These are phyloP conservation scores for Leishmania mexicana DNA, from an alignment of 208 protist genomes.

Conservation along the genomic window DNA sequence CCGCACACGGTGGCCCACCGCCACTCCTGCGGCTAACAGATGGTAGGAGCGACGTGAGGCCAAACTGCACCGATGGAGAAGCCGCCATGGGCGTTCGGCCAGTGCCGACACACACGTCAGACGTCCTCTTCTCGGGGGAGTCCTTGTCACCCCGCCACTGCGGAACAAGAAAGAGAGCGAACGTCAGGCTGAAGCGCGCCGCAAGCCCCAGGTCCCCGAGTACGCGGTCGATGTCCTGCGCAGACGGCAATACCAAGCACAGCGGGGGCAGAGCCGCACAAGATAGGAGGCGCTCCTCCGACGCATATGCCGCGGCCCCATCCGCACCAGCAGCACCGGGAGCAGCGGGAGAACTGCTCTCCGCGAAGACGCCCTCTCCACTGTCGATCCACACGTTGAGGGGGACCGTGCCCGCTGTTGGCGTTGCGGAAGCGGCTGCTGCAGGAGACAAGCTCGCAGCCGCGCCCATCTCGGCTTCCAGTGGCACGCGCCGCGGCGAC, in stretches of 20 bases:
- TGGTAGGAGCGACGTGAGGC: conserved; percentile 8
- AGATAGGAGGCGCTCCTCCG: background rate
- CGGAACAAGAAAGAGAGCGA: conserved; percentile 8
- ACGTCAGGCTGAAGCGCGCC: conserved; percentile 11
- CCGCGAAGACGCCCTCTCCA: conserved; percentile 1
- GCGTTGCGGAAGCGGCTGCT: background rate
- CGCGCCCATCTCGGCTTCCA: background rate
- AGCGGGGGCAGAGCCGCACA: conserved; percentile 2
- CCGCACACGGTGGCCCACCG: background rate
- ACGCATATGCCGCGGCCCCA: background rate
- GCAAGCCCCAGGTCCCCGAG: conserved; percentile 18
- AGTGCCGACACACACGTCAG: conserved; percentile 12
- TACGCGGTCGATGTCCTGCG: conserved; percentile 12
- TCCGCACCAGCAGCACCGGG: background rate
- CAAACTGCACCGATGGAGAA: conserved; percentile 8
- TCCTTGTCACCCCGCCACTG: background rate
- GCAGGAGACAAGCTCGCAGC: background rate
- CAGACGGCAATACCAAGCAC: conserved; percentile 25
- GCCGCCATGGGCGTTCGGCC: conserved; percentile 11
- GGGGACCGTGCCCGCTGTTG: background rate
- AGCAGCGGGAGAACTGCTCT: background rate
- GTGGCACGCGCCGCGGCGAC: background rate
- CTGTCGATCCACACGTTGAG: conserved; percentile 15
- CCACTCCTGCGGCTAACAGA: background rate
- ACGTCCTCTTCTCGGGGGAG: background rate